These are phyloP conservation scores for Pueraria montana DNA, from an alignment of 306 rosid genomes.

Conservation along the genomic window DNA sequence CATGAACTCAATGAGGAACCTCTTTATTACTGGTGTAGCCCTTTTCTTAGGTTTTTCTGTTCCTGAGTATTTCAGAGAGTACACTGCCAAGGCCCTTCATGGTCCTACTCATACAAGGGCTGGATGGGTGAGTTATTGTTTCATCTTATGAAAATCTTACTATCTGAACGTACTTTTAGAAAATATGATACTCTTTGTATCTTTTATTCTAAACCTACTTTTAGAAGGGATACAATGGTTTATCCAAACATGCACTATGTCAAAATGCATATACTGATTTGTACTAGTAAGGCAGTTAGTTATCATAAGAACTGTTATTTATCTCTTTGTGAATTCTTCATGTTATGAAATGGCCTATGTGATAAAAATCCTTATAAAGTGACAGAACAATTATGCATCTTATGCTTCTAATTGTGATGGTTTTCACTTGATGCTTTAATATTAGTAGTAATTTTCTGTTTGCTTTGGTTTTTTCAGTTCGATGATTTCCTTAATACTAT, in stretches of 20 bases:
- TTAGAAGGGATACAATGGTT: background rate
- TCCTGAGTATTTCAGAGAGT: constrained; percentile 92
- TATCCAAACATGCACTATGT: background rate
- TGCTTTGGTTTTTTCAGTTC: constrained; percentile 69
- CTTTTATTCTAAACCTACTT: too few species aligned
- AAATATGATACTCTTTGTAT: too few species aligned
- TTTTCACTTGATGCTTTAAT: constrained; percentile 5
- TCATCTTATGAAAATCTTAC: background rate
- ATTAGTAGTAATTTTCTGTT: constrained; percentile 2
- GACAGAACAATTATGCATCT: constrained; percentile 28
- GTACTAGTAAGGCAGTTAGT: background rate
- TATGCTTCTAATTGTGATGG: constrained; percentile 19
- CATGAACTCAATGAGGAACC: constrained; percentile 99
- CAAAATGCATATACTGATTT: constrained; percentile 4
- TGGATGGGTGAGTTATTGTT: constrained; percentile 88
- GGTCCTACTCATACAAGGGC: constrained; percentile 94
- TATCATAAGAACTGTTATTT: too few species aligned
- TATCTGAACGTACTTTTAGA: background rate
- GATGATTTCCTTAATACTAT: constrained; percentile 94
- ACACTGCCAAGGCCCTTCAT: constrained; percentile 84
- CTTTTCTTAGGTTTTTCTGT: constrained; percentile 91
- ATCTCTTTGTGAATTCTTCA: background rate
- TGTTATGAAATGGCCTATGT: background rate
- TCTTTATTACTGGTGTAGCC: constrained; percentile 85
- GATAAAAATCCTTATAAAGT: background rate